Percentiles rank a stretch among this genome's conserved stretches.
Evolutionary conservation across 306 rosid species (phyloP).

Genomic region (Cajanus cajan): DNA sequence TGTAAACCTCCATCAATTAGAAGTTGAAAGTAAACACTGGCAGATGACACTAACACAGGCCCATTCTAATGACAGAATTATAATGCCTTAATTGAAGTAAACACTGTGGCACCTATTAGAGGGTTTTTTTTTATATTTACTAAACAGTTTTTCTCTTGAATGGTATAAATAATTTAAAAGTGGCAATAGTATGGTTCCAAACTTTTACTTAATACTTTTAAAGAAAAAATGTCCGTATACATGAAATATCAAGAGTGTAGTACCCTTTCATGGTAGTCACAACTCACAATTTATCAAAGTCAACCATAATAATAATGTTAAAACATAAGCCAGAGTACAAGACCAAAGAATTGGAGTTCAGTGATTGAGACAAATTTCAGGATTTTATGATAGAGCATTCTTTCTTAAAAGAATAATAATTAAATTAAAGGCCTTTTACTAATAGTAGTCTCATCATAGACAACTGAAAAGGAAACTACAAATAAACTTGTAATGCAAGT

Average conservation of each 20-base stretch:
- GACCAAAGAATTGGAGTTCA: background rate
- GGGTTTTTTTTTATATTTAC: background rate
- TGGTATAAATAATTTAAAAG: background rate
- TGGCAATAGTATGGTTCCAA: background rate
- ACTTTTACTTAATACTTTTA: background rate
- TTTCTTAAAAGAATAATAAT: background rate
- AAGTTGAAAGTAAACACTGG: background rate
- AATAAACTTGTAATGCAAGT: background rate
- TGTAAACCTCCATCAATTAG: background rate
- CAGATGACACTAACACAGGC: conserved; percentile 7
- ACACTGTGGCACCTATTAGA: background rate
- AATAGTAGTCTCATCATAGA: background rate
- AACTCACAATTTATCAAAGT: background rate
- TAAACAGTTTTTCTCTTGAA: background rate
- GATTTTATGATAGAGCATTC: background rate
- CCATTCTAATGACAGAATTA: background rate
- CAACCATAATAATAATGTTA: background rate
- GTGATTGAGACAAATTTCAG: background rate
- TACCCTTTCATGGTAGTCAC: background rate
- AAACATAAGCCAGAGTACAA: background rate
- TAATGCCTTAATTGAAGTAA: background rate
- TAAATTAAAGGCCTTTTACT: background rate
- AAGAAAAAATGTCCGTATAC: background rate
- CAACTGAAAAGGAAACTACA: background rate
- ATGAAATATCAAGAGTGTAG: background rate